A percentile compares a stretch with the other conserved stretches of the same genome.
Evolutionary conservation across 2,329 filamentous ascomycete genomes (phyloP).

Genomic region (Ceratocystis cubensis): DNA sequence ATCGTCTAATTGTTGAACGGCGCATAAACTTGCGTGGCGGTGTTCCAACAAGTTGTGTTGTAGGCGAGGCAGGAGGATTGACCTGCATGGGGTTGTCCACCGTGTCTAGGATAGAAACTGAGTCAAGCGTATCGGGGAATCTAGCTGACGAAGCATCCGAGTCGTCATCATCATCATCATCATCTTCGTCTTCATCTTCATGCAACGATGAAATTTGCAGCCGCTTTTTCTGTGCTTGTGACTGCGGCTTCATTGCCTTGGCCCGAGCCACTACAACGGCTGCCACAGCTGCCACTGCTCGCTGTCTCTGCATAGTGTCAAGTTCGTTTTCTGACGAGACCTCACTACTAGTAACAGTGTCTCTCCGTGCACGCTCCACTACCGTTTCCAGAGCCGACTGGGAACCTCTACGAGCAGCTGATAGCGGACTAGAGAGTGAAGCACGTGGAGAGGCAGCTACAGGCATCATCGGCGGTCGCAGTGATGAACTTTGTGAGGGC

Average conservation of each 20-base stretch:
- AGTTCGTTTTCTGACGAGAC: conserved; percentile 74
- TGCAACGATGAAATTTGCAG: conserved; percentile 43
- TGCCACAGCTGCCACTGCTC: conserved; percentile 47
- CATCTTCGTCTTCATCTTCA: conserved; percentile 46
- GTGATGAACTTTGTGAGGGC: conserved; percentile 57
- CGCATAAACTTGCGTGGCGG: conserved; percentile 48
- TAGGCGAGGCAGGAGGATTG: conserved; percentile 34
- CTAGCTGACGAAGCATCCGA: conserved; percentile 49
- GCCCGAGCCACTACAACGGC: conserved; percentile 32
- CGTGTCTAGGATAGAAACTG: conserved; percentile 55
- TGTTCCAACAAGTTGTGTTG: conserved; percentile 49
- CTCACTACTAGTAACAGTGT: conserved; percentile 71
- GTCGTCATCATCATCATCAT: conserved; percentile 44
- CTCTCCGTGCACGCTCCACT: conserved; percentile 55
- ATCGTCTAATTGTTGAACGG: conserved; percentile 52
- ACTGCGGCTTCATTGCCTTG: conserved; percentile 24
- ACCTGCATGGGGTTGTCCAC: conserved; percentile 47
- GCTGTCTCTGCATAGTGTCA: conserved; percentile 53
- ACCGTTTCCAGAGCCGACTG: conserved; percentile 58
- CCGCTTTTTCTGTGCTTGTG: conserved; percentile 31
- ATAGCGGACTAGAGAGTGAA: conserved; percentile 9
- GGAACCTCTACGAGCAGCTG: conserved; percentile 48
- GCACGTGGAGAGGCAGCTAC: conserved; percentile 35
- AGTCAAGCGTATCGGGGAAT: conserved; percentile 56
- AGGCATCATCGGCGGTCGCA: conserved; percentile 40